These are phyloP conservation scores for Pythium oligandrum DNA, from an alignment of 352 stramenopile genomes.

Conservation along the genomic window DNA sequence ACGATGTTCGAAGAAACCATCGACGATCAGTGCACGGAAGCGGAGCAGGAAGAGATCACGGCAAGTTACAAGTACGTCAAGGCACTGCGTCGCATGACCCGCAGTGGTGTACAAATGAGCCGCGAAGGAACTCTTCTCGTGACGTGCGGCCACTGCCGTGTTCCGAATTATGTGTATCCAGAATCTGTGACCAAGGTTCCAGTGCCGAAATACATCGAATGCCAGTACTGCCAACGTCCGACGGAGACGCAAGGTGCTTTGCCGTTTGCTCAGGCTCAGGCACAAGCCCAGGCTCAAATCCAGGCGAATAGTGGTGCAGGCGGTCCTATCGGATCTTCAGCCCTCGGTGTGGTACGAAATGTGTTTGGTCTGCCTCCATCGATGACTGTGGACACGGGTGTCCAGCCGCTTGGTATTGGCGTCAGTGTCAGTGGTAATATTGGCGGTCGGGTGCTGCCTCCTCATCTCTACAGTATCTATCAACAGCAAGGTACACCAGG, in stretches of 20 bases:
- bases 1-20: constrained; percentile 89
- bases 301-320: too few species aligned
- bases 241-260: constrained; percentile 37
- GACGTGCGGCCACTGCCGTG: constrained; percentile 47
- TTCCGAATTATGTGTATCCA: constrained; percentile 63
- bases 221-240: constrained; percentile 47
- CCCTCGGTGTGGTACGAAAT: too few species aligned
- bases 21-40: constrained; percentile 66
- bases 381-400: background rate
- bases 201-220: constrained; percentile 60
- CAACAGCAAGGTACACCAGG: constrained; percentile 16
- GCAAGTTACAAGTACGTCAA: constrained; percentile 70
- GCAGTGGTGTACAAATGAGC: constrained; percentile 26
- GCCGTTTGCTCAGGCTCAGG: constrained; percentile 13
- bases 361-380: too few species aligned
- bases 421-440: background rate
- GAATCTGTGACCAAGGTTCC: constrained; percentile 49
- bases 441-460: constrained; percentile 12
- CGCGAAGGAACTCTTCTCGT: constrained; percentile 46
- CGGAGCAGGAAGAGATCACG: constrained; percentile 72
- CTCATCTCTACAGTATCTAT: constrained; percentile 19
- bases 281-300: background rate
- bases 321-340: too few species aligned
- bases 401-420: too few species aligned
- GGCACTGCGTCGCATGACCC: constrained; percentile 44